Evolutionary conservation across 805 yeast genomes (phyloP).

Genomic region (Suhomyces vadensis): DNA sequence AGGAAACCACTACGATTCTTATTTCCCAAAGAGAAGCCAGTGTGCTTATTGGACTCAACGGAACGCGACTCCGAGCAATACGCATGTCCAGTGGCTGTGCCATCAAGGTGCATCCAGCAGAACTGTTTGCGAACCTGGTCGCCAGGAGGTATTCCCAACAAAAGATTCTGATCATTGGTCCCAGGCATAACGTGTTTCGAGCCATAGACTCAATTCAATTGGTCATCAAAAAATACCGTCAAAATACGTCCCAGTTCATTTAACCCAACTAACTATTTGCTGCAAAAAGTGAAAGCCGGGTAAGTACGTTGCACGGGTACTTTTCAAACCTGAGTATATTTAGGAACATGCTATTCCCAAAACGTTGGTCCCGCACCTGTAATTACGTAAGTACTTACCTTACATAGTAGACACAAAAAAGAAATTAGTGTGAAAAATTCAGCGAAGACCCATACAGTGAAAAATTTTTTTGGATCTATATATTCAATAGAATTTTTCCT

Average conservation of each 20-base stretch:
- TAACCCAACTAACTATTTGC: too few relatives aligned
- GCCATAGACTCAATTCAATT: background rate
- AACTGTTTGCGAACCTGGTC: background rate
- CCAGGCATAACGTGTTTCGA: background rate
- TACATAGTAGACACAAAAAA: background rate
- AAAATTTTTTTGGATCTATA: conserved; percentile 16
- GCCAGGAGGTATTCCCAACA: background rate
- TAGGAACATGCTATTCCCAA: background rate
- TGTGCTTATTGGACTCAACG: conserved; percentile 27
- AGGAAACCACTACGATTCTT: background rate
- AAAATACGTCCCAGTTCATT: background rate
- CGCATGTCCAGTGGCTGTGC: conserved; percentile 23
- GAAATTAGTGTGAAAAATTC: conserved; percentile 7
- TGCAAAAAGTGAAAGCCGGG: conserved; percentile 4
- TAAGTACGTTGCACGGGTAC: background rate
- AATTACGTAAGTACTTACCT: background rate
- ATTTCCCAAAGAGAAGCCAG: conserved; percentile 17
- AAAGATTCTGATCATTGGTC: background rate
- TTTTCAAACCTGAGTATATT: background rate
- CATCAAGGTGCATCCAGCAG: conserved; percentile 17
- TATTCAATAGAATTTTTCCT: conserved; percentile 4
- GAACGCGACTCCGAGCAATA: conserved; percentile 22
- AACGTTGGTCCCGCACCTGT: background rate
- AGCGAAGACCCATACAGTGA: conserved; percentile 13
- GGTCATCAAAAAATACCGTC: background rate